These are phyloP conservation scores for Ogataea haglerorum DNA, from an alignment of 805 yeast species.

Conservation along the genomic window DNA sequence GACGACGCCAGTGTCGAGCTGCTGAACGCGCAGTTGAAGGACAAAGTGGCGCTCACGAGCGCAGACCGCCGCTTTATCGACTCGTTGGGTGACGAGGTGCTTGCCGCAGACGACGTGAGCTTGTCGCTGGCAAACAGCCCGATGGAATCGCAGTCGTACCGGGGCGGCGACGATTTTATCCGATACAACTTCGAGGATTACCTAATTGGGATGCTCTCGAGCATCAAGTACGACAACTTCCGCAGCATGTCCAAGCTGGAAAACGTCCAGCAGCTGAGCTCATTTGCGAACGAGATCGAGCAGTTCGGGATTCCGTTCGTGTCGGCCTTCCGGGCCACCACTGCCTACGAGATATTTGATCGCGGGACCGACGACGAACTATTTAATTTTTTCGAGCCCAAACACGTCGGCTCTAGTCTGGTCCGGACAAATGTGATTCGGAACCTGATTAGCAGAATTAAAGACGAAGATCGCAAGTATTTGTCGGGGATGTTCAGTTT, in stretches of 20 bases:
- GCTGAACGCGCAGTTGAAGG: slow-evolving; percentile 40
- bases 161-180: slow-evolving; percentile 84
- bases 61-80: slow-evolving; percentile 78
- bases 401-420: slow-evolving; percentile 23
- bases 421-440: slow-evolving; percentile 8
- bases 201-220: slow-evolving; percentile 67
- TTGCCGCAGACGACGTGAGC: slow-evolving; percentile 23
- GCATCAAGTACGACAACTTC: slow-evolving; percentile 67
- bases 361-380: slow-evolving; percentile 62
- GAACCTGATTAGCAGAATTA: slow-evolving; percentile 12
- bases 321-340: slow-evolving; percentile 50
- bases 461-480: slow-evolving; percentile 6
- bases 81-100: slow-evolving; percentile 48
- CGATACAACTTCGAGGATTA: slow-evolving; percentile 90
- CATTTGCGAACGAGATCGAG: slow-evolving; percentile 23
- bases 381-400: slow-evolving; percentile 42
- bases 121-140: slow-evolving; percentile 35
- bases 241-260: slow-evolving; percentile 33
- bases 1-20: slow-evolving; percentile 47
- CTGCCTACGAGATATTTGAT: slow-evolving; percentile 54
- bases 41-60: slow-evolving; percentile 44
- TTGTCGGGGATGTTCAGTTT: slow-evolving; percentile 6
- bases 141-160: slow-evolving; percentile 40
- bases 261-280: slow-evolving; percentile 19
- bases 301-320: slow-evolving; percentile 38